Base-by-base conservation (phyloP, 805 yeast genomes). In the Candida boleticola region DNA sequence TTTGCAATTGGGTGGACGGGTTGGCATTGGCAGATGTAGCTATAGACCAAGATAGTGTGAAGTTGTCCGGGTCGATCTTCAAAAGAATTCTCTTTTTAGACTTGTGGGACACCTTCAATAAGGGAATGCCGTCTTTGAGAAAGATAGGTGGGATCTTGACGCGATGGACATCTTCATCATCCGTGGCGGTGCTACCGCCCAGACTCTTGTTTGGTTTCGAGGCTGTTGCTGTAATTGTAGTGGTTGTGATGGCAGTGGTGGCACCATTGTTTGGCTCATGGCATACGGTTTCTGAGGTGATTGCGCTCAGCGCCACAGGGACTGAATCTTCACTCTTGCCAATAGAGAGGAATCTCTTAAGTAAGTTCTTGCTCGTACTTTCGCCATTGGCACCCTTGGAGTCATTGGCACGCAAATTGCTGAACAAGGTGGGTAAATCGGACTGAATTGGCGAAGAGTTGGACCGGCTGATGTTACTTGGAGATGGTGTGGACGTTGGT, bases 91-190 rank as follows among this genome's bases (percentile, higher is more conserved):
- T 78, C 17, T 81, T 79, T 49, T 74, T 76, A 49, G 88, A 85
- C 48, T 79, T 79, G 41, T 80, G 83, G 2, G 95, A 85, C 16
- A 88, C 77, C 50, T 88, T 74, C 22, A 85, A 58, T 46, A 88
- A 63, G 2, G 82, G 74, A 13, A 86, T 55, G 0, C 95, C 95
- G 3, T 68, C 71, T 7, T 71, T 63, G 4, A 80, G 56, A n/a
- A 74, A 61, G 3, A 71, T 71, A 0, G 76, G 69, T 0, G 84
- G 76, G 10, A 71, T 61, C 29, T 53, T 52, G n/a, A 49, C 44
- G 23, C 42, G 41, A 16, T 11, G 29, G 13, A 6, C 32, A 14
- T 14, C n/a, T 9, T 4, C 23, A 5, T 26, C 3, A 9, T 29
- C 16, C 13, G 40, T 16, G 47, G 6, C 52, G 27, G 27, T 23